Evolutionary conservation across 495 filamentous ascomycete genomes (phyloP), one percentile per base, ranked within the genome.

Genomic region (Penicillium cosmopolitanum): DNA sequence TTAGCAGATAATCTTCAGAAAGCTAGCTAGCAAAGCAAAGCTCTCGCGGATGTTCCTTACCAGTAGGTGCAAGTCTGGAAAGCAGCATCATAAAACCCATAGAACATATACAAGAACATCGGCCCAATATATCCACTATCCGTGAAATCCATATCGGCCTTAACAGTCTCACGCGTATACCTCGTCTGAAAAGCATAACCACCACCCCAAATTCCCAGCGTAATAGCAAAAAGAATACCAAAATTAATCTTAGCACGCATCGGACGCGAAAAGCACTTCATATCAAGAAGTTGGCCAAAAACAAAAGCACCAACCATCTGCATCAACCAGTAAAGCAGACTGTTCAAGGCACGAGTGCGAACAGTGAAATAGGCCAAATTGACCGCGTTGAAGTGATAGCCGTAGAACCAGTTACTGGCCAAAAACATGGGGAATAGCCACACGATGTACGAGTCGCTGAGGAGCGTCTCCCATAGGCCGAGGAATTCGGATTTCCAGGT

Each of bases 31-130:
- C 19, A 21, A 38, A 38, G 35, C 10, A 38, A 13, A n/a, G 36
- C 36, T 13, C 36, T 3, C 9, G n/a, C n/a, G 34, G 12, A 13
- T 11, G 2, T 2, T 31, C 79, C 87, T 65, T 77, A 93, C 92
- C 91, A 96, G 79, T 96, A 96, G 43, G 92, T 87, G 66, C 80
- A 87, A 11, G 90, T 92, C 73, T 95, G 90, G 85, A 92, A 95
- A 40, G 86, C 83, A 33, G 93, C 89, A 67, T 97, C 93, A 62
- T 88, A 94, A 66, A 97, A 88, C 47, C 93, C 93, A 69, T 97
- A 97, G 69, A 93, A 95, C 64, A 98, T 89, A 78, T 94, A 96
- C 57, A 97, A 75, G 70, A 96, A 91, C 85, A 96, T 90, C 15
- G 91, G 90, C 0, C 89, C 92, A 44, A 90, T 75, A 74, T 87